Evolutionary conservation across 768 basidiomycete genomes (phyloP).

Genomic region (Auricularia sp.): DNA sequence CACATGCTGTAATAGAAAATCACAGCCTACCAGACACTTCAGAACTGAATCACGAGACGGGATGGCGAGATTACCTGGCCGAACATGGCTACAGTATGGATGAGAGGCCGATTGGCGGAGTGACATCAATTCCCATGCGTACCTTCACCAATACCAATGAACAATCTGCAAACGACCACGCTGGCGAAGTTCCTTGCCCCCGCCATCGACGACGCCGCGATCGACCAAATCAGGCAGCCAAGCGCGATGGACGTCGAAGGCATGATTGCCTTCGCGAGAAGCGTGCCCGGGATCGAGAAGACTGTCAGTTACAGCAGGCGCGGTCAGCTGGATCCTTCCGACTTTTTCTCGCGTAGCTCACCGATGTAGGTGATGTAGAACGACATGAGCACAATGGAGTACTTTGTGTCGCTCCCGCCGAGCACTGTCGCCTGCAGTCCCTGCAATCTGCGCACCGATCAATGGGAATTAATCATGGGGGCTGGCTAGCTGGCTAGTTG

Average conservation of each 20-base stretch:
- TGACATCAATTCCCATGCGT: not conserved
- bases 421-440: constrained; percentile 23
- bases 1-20: constrained; percentile 9
- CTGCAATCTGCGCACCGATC: constrained; percentile 10
- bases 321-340: not conserved
- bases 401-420: constrained; percentile 18
- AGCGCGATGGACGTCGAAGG: constrained; percentile 25
- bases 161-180: constrained; percentile 24
- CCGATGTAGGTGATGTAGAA: constrained; percentile 26
- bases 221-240: constrained; percentile 27
- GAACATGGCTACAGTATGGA: not conserved
- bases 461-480: not conserved
- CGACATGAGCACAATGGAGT: constrained; percentile 11
- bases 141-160: constrained; percentile 24
- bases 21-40: constrained; percentile 8
- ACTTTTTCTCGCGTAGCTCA: not conserved
- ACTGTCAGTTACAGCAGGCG: constrained; percentile 3
- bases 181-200: constrained; percentile 20
- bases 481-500: not conserved
- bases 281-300: constrained; percentile 27
- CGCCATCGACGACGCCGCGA: constrained; percentile 26
- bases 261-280: constrained; percentile 21
- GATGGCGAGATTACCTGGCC: not conserved
- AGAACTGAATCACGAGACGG: not conserved
- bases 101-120: not conserved